Conservation (phyloP, 192 early-diverging fungal species). For the Podila verticillata region DNA sequence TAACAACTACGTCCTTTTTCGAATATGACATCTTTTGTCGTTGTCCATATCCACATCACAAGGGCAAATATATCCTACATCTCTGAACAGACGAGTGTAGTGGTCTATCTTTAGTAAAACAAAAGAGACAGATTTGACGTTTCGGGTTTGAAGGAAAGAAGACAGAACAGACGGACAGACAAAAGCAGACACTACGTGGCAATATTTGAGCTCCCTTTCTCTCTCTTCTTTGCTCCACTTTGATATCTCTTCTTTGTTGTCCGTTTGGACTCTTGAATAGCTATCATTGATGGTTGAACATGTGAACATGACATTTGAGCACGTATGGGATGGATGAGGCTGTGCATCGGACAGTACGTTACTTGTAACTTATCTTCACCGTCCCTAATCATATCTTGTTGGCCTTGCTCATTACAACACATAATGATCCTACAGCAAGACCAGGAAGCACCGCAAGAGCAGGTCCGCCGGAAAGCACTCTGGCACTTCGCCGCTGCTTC, state of each 20-base stretch:
- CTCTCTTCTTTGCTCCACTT: too few relatives aligned
- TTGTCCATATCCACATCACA: neutral
- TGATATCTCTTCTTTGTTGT: too few relatives aligned
- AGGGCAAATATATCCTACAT: neutral
- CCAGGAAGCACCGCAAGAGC: constrained; percentile 50
- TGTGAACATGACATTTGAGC: too few relatives aligned
- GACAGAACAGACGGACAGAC: neutral
- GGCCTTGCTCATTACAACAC: constrained; percentile 6
- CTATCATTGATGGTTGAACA: too few relatives aligned
- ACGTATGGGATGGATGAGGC: neutral
- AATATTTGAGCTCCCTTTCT: too few relatives aligned
- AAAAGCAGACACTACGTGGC: too few relatives aligned
- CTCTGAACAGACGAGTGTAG: neutral
- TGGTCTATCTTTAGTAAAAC: neutral
- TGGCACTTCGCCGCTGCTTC: constrained; percentile 52
- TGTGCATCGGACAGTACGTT: neutral
- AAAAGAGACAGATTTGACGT: too few relatives aligned
- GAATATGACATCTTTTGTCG: constrained; percentile 1
- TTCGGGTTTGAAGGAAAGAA: too few relatives aligned
- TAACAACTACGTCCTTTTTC: constrained; percentile 16
- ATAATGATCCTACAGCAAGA: constrained; percentile 29
- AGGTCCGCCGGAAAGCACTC: constrained; percentile 50
- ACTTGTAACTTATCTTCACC: neutral
- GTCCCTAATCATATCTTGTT: constrained; percentile 7
- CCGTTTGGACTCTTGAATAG: too few relatives aligned